These are phyloP conservation scores for Magnaporthiopsis incrustans DNA, from an alignment of 2,329 filamentous ascomycete genomes.

Conservation along the genomic window DNA sequence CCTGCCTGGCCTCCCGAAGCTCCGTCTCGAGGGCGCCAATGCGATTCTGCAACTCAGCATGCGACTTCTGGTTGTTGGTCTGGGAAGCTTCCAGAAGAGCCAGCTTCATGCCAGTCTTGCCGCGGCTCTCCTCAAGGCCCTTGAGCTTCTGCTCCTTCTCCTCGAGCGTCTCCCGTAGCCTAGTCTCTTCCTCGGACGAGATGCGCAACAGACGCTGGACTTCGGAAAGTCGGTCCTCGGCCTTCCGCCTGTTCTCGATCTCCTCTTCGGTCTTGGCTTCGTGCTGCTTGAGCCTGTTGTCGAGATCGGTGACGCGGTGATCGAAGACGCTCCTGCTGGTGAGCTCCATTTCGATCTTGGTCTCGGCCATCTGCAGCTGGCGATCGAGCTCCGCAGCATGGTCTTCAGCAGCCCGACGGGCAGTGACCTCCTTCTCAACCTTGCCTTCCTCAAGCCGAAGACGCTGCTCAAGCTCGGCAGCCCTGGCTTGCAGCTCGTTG, in stretches of 20 bases:
- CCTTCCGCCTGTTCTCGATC: conserved; percentile 51
- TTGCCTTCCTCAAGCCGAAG: conserved; percentile 39
- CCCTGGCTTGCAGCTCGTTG: conserved; percentile 50
- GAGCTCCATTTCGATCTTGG: conserved; percentile 51
- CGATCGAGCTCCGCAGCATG: conserved; percentile 43
- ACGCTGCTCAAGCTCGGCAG: conserved; percentile 52
- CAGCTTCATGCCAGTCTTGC: conserved; percentile 52
- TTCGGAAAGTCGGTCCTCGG: conserved; percentile 66
- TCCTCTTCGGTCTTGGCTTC: conserved; percentile 59
- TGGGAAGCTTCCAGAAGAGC: conserved; percentile 63
- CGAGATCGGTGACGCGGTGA: conserved; percentile 59
- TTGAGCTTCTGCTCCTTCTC: conserved; percentile 63
- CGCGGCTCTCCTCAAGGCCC: conserved; percentile 45
- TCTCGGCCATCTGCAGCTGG: conserved; percentile 48
- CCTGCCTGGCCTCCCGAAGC: conserved; percentile 45
- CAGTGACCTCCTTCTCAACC: conserved; percentile 38
- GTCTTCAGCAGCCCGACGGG: conserved; percentile 46
- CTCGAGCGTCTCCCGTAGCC: conserved; percentile 58
- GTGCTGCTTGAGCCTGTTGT: conserved; percentile 57
- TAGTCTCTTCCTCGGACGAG: conserved; percentile 64
- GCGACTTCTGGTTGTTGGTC: conserved; percentile 43
- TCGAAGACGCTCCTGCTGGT: conserved; percentile 52
- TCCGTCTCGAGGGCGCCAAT: conserved; percentile 46
- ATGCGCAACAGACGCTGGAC: conserved; percentile 61
- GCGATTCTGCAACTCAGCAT: conserved; percentile 48